phyloP scores from a whole-genome alignment of 331 rosid species.

The Cydonia oblonga region DNA sequence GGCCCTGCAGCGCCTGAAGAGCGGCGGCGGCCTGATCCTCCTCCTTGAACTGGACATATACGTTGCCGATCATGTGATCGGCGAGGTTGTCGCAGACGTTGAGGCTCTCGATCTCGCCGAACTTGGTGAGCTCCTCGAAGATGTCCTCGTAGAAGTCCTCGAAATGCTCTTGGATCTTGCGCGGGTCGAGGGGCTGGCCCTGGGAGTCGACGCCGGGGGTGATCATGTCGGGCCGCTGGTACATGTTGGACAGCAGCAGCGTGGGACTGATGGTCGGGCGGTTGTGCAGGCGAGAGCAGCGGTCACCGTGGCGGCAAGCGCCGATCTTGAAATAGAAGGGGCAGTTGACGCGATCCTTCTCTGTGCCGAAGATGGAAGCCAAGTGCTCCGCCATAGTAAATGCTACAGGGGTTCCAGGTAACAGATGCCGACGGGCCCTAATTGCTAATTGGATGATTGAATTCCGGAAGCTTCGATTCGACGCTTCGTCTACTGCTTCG shows the following conservation, averaged over 20 bases:
- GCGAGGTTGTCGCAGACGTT: conserved; percentile 66
- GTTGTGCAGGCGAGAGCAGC: conserved; percentile 47
- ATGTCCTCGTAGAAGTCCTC: conserved; percentile 65
- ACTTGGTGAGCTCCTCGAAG: conserved; percentile 50
- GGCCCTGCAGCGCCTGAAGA: conserved; percentile 36
- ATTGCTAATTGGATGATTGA: too few relatives aligned
- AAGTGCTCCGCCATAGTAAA: conserved; percentile 46
- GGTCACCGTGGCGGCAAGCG: conserved; percentile 55
- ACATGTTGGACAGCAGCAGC: conserved; percentile 48
- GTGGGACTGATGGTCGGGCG: conserved; percentile 56
- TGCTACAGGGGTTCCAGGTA: too few relatives aligned
- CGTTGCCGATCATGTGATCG: conserved; percentile 84
- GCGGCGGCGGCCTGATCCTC: conserved; percentile 30
- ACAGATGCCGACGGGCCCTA: too few relatives aligned
- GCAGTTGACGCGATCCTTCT: conserved; percentile 55
- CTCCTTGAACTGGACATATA: conserved; percentile 62
- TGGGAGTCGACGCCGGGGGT: conserved; percentile 46
- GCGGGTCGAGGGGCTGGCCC: conserved; percentile 43
- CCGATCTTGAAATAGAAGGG: conserved; percentile 63
- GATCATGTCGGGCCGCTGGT: conserved; percentile 54
- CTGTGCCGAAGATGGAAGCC: conserved; percentile 53
- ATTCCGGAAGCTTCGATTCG: too few relatives aligned
- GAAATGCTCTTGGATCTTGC: conserved; percentile 38
- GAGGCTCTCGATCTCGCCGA: conserved; percentile 56
- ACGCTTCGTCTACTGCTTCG: too few relatives aligned